A percentile compares a stretch with the other conserved stretches of the same genome.
phyloP scores from a whole-genome alignment of 805 yeast genomes.

The Candida incommunis region DNA sequence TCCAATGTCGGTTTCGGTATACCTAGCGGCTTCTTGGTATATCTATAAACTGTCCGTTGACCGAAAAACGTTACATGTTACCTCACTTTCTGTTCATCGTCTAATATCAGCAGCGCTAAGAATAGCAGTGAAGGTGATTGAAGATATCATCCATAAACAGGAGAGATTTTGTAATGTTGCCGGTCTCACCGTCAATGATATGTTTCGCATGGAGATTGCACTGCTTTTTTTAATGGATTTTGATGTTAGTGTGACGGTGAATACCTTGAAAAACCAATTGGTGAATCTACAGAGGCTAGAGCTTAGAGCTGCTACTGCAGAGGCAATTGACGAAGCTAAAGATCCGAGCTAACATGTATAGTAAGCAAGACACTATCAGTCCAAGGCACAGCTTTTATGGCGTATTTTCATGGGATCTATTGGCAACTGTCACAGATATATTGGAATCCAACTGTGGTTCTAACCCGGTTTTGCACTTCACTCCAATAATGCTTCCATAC shows the following conservation, averaged over 20 bases:
- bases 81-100: conserved; percentile 27
- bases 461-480: no score
- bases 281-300: conserved; percentile 10
- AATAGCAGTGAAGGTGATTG: conserved; percentile 32
- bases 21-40: conserved; percentile 23
- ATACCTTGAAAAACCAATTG: conserved; percentile 21
- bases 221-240: conserved; percentile 36
- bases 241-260: conserved; percentile 30
- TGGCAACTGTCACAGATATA: no score
- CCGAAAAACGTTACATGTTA: conserved; percentile 18
- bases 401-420: no score
- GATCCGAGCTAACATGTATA: background rate
- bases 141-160: conserved; percentile 33
- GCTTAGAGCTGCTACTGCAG: no score
- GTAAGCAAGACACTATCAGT: no score
- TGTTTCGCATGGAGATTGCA: conserved; percentile 35
- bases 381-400: no score
- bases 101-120: conserved; percentile 31
- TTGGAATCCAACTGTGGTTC: no score
- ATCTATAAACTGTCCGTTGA: conserved; percentile 21
- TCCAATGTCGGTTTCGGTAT: conserved; percentile 24
- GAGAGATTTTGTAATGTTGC: conserved; percentile 33
- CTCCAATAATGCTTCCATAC: no score
- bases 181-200: conserved; percentile 30
- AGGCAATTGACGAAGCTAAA: conserved; percentile 4